Base-by-base conservation (phyloP, 148 eudicot genomes). In the Vaccinium myrtillus region DNA sequence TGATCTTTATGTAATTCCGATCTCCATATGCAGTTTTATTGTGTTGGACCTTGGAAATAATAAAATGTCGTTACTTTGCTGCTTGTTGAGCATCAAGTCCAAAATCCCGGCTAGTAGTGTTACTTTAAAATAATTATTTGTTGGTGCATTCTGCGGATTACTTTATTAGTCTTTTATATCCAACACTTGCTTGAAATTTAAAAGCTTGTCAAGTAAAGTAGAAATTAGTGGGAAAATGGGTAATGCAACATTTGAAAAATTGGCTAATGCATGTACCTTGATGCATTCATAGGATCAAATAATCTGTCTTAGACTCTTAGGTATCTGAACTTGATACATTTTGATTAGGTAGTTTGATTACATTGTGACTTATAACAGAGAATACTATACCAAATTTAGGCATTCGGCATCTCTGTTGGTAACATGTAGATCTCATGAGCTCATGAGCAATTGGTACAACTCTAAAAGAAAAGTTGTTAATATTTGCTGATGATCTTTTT, bases 1-100 rank as follows among this genome's bases (percentile, higher is more conserved):
- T 19, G 49, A 46, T 76, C 23, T 21, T 27, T 76, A 48, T 43
- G 77, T 73, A 36, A 21, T 49, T 46, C 18, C 13, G 78, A 21
- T 48, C 53, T 75, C 54, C 54, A 8, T 5, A 2, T 75, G 78
- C 8, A 48, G 78, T 46, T 75, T 48, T 75, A 23, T 9, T n/a
- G 69, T 25, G 63, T 5, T 4, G 63, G 6, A 21, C 63, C 63
- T 58, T 56, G 18, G 59, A 56, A 56, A 56, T 58, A 21, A 58
- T 14, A 14, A 14, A 18, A 55, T 55, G 59, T 55, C 11, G 11
- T 50, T 43, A 5, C 46, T 43, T 55, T 55, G 59, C 19, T 58
- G 63, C 27, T 63, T 63, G 69, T 63, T 63, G 69, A n/a, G 69
- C 69, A 63, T 32, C 76, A 73, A 36, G 76, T 73, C 19, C 48